Conservation (phyloP, 441 rosid species). For the Bruguiera hainesii region DNA sequence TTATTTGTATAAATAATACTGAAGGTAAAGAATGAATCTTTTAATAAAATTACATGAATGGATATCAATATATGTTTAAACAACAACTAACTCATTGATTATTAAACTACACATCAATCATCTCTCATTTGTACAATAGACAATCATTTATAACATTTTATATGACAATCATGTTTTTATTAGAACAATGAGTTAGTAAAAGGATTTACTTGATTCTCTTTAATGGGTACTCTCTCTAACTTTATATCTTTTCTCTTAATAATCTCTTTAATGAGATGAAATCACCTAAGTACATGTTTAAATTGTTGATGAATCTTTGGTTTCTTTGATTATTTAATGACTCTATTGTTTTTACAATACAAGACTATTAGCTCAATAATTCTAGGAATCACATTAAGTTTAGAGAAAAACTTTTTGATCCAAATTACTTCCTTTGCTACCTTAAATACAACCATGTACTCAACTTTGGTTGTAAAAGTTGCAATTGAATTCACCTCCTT, state of each 20-base stretch:
- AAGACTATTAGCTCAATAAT: not conserved
- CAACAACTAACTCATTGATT: no score
- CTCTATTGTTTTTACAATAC: not conserved
- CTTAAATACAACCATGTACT: no score
- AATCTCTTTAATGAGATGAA: conserved; percentile 11
- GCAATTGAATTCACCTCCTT: no score
- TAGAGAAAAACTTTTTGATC: not conserved
- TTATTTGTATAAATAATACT: no score
- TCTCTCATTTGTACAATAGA: no score
- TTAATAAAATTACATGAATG: no score
- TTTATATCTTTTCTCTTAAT: conserved; percentile 5
- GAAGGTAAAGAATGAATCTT: no score
- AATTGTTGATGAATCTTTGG: conserved; percentile 1
- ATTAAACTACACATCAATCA: no score
- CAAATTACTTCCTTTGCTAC: no score
- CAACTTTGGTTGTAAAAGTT: no score
- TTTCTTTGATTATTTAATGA: not conserved
- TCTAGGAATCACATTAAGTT: not conserved
- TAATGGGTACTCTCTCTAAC: not conserved
- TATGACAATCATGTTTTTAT: not conserved
- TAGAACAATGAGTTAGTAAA: not conserved
- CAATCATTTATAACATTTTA: not conserved
- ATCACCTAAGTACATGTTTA: conserved; percentile 2
- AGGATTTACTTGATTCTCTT: not conserved
- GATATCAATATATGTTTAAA: no score